A percentile compares a stretch with the other conserved stretches of the same genome.
Evolutionary conservation across 306 rosid species (phyloP).

Genomic region (Quercus rubra): DNA sequence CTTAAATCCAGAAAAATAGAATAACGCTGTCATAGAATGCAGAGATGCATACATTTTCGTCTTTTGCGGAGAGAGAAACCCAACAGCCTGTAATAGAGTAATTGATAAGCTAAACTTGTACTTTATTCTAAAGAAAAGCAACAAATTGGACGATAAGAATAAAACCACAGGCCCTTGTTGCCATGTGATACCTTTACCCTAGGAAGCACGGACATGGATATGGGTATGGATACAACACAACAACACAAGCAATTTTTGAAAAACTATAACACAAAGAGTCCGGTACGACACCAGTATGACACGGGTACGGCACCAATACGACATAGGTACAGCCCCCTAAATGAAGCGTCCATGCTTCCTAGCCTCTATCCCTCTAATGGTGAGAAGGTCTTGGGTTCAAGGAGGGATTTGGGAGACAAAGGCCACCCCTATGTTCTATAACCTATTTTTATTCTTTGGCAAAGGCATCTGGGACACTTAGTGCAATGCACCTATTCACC

Average conservation of each 20-base stretch:
- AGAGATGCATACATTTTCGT: slow-evolving; percentile 60
- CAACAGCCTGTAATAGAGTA: slow-evolving; percentile 65
- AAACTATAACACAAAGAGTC: no score
- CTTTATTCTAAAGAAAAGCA: slow-evolving; percentile 16
- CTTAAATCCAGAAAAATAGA: slow-evolving; percentile 16
- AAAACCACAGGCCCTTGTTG: background rate
- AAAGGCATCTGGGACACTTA: no score
- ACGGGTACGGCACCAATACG: fast-evolving
- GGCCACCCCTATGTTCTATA: background rate
- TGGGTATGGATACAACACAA: no score
- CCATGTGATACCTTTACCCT: background rate
- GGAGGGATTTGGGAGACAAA: background rate
- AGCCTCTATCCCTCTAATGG: background rate
- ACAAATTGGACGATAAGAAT: slow-evolving; percentile 4
- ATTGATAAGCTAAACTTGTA: slow-evolving; percentile 28
- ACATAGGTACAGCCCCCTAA: no score
- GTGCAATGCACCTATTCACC: no score
- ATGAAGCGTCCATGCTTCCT: no score
- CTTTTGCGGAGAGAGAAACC: slow-evolving; percentile 67
- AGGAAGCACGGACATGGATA: no score
- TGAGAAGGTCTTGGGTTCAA: background rate
- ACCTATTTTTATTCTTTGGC: background rate
- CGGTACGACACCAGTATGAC: no score
- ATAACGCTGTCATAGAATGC: slow-evolving; percentile 9
- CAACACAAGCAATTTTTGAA: no score